Conservation (phyloP, 768 basidiomycete species). For the Xanthoconium purpureum region DNA sequence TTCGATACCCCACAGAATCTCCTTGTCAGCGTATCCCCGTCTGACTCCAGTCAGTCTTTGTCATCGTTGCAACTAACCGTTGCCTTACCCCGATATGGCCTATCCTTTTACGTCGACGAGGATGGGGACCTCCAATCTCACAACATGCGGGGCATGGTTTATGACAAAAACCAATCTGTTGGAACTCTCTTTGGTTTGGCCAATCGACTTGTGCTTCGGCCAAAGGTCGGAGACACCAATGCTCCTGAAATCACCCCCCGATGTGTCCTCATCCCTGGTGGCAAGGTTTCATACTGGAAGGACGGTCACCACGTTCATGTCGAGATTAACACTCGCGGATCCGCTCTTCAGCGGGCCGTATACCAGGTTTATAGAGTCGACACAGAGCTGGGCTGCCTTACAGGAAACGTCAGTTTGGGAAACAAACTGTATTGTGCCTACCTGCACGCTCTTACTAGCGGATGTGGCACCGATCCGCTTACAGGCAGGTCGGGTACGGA, state of each 20-base stretch:
- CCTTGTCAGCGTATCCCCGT: slow-evolving; percentile 11
- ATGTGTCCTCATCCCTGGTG: slow-evolving; percentile 40
- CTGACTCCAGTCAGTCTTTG: neutral
- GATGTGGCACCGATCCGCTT: slow-evolving; percentile 42
- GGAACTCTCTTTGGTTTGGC: slow-evolving; percentile 45
- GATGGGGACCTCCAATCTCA: slow-evolving; percentile 34
- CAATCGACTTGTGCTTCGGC: slow-evolving; percentile 40
- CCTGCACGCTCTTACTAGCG: slow-evolving; percentile 45
- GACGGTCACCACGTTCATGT: slow-evolving; percentile 19
- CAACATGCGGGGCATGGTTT: slow-evolving; percentile 40
- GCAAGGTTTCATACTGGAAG: slow-evolving; percentile 16
- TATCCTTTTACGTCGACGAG: slow-evolving; percentile 36
- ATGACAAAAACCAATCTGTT: slow-evolving; percentile 39
- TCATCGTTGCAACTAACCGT: slow-evolving; percentile 21
- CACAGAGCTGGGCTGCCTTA: slow-evolving; percentile 28
- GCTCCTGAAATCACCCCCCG: slow-evolving; percentile 9
- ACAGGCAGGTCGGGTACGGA: slow-evolving; percentile 42
- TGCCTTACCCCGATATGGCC: slow-evolving; percentile 38
- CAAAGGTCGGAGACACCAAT: neutral
- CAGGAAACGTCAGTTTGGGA: slow-evolving; percentile 23
- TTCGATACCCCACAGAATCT: slow-evolving; percentile 26
- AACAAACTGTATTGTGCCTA: slow-evolving; percentile 38
- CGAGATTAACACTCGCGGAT: neutral
- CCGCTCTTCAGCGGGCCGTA: slow-evolving; percentile 1
- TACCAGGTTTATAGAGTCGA: slow-evolving; percentile 34